phyloP scores from a whole-genome alignment of 306 rosid species.

The Prunus armeniaca region DNA sequence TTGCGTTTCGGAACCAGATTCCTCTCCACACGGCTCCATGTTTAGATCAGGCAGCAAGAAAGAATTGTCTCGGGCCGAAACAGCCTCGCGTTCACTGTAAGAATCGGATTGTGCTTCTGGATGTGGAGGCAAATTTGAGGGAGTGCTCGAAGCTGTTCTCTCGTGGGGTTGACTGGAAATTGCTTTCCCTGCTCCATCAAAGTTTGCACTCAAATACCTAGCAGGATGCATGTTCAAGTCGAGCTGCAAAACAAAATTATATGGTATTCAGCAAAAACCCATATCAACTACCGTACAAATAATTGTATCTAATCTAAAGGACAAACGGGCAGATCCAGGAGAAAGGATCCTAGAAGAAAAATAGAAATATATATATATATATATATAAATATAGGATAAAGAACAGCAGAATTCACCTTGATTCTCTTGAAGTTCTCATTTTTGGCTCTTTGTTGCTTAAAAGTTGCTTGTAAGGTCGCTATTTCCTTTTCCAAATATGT shows the following conservation, averaged over 20 bases:
- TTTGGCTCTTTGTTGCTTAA: slow-evolving; percentile 49
- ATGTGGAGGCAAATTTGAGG: slow-evolving; percentile 16
- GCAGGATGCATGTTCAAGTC: slow-evolving; percentile 45
- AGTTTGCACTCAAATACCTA: slow-evolving; percentile 30
- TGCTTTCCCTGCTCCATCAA: slow-evolving; percentile 18
- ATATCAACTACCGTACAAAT: neutral
- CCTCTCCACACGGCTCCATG: slow-evolving; percentile 58
- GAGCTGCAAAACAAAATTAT: slow-evolving; percentile 37
- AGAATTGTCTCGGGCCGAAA: slow-evolving; percentile 25
- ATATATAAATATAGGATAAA: neutral
- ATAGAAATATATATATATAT: too few species aligned
- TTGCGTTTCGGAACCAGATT: slow-evolving; percentile 17
- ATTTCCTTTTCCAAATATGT: slow-evolving; percentile 51
- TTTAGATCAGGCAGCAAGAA: slow-evolving; percentile 84
- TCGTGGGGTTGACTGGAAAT: slow-evolving; percentile 47
- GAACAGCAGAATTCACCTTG: slow-evolving; percentile 47
- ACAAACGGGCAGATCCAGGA: neutral
- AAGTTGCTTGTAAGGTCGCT: slow-evolving; percentile 44
- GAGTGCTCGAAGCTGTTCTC: slow-evolving; percentile 29
- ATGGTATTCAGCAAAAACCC: neutral
- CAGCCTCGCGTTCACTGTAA: slow-evolving; percentile 25
- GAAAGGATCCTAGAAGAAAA: neutral
- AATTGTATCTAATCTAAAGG: neutral
- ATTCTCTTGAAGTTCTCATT: slow-evolving; percentile 74
- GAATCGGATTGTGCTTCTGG: slow-evolving; percentile 28